phyloP scores from a whole-genome alignment of 441 rosid species.

The Arabidopsis hybrid region DNA sequence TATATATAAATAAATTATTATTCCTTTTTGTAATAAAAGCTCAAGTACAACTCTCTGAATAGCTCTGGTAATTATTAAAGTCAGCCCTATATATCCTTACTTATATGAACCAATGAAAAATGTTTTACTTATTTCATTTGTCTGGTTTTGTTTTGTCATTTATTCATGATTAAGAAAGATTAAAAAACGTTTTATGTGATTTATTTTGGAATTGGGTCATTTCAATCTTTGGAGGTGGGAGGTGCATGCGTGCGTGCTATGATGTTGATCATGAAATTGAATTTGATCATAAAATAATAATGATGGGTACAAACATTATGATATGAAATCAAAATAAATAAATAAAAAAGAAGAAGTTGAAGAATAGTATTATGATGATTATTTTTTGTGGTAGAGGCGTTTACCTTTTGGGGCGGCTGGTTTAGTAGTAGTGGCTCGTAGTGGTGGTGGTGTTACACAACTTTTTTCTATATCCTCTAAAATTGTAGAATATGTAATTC shows the following conservation, averaged over 20 bases:
- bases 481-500: background rate
- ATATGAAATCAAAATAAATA: slow-evolving; percentile 17
- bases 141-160: slow-evolving; percentile 13
- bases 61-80: slow-evolving; percentile 19
- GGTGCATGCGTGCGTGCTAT: slow-evolving; percentile 50
- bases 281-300: slow-evolving; percentile 36
- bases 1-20: background rate
- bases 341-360: slow-evolving; percentile 13
- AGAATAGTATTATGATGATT: slow-evolving; percentile 45
- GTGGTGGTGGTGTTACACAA: slow-evolving; percentile 49
- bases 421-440: slow-evolving; percentile 47
- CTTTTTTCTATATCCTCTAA: slow-evolving; percentile 28
- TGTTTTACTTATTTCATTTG: slow-evolving; percentile 3
- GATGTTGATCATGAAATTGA: slow-evolving; percentile 47
- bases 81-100: slow-evolving; percentile 28
- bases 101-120: background rate
- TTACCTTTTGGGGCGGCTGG: slow-evolving; percentile 66
- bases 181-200: too few species aligned
- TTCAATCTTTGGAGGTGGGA: slow-evolving; percentile 42
- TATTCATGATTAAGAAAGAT: background rate
- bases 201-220: slow-evolving; percentile 23
- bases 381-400: slow-evolving; percentile 46
- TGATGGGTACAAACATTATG: slow-evolving; percentile 41
- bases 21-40: slow-evolving; percentile 6
- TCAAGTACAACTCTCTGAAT: slow-evolving; percentile 9